phyloP scores from a whole-genome alignment of 1,284 basidiomycete genomes.

The Moniliella sp. region DNA sequence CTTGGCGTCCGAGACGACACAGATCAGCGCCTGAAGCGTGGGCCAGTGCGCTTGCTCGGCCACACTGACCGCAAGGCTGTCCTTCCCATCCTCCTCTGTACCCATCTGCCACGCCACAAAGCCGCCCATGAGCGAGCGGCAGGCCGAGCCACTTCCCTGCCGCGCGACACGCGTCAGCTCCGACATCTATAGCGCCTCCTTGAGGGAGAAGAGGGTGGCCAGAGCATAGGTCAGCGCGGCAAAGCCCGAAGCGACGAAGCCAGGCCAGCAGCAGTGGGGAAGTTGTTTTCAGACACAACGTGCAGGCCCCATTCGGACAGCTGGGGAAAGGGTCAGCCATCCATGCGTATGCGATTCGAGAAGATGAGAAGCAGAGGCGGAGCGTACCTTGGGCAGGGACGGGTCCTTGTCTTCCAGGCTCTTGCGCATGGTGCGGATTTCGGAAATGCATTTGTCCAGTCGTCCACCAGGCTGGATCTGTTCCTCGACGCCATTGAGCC shows the following conservation, averaged over 20 bases:
- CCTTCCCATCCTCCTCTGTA: constrained; percentile 47
- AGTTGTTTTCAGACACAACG: constrained; percentile 91
- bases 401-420: constrained; percentile 43
- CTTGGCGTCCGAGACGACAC: constrained; percentile 84
- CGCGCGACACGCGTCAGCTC: constrained; percentile 77
- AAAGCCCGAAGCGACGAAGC: constrained; percentile 88
- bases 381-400: constrained; percentile 14
- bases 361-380: no score
- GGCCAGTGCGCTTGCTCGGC: constrained; percentile 45
- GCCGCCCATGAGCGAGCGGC: constrained; percentile 84
- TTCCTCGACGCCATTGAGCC: constrained; percentile 82
- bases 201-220: constrained; percentile 60
- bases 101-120: constrained; percentile 92
- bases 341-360: no score
- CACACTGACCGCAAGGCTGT: constrained; percentile 70
- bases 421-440: constrained; percentile 59
- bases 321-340: constrained; percentile 10
- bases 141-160: constrained; percentile 89
- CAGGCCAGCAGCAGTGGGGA: constrained; percentile 90
- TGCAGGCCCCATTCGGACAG: constrained; percentile 34
- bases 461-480: constrained; percentile 61
- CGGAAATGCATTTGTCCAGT: constrained; percentile 62
- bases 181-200: constrained; percentile 35
- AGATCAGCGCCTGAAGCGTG: constrained; percentile 85
- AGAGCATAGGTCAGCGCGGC: constrained; percentile 81